Conservation (phyloP, 805 yeast species). For the Martiniozyma abietophila region DNA sequence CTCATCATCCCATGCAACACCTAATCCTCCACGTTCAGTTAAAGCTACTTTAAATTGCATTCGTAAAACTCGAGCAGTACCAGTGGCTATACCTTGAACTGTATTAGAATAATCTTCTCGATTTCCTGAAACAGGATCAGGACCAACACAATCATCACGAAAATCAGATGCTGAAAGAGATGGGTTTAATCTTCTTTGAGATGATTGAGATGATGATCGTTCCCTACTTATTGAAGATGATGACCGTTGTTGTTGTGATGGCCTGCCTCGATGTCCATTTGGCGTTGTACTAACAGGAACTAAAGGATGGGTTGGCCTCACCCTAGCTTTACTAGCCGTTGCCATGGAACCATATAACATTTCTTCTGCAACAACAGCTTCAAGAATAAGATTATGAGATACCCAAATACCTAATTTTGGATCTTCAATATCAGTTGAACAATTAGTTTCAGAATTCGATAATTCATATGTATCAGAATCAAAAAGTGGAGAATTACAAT, state of each 20-base stretch:
- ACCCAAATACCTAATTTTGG: constrained; percentile 71
- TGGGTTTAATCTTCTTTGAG: no score
- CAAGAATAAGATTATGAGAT: constrained; percentile 69
- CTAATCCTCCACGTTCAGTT: constrained; percentile 89
- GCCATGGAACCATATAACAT: constrained; percentile 32
- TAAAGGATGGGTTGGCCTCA: background rate
- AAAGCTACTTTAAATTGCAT: constrained; percentile 86
- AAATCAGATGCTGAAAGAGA: constrained; percentile 8
- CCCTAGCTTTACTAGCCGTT: background rate
- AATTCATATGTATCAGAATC: constrained; percentile 18
- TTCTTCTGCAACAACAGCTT: constrained; percentile 93
- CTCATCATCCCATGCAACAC: constrained; percentile 98
- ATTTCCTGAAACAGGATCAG: constrained; percentile 23
- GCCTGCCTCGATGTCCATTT: no score
- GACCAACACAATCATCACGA: constrained; percentile 25
- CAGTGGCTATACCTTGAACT: constrained; percentile 69
- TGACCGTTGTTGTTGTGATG: constrained; percentile 3
- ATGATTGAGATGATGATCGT: no score
- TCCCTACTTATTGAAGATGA: constrained; percentile 1
- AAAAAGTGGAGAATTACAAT: constrained; percentile 25
- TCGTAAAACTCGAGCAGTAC: constrained; percentile 87
- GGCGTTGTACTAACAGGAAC: background rate
- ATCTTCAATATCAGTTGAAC: constrained; percentile 76
- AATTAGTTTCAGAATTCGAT: constrained; percentile 32
- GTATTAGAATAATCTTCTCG: constrained; percentile 21